phyloP scores from a whole-genome alignment of 768 basidiomycete genomes.

The Lentinula guzmanii region DNA sequence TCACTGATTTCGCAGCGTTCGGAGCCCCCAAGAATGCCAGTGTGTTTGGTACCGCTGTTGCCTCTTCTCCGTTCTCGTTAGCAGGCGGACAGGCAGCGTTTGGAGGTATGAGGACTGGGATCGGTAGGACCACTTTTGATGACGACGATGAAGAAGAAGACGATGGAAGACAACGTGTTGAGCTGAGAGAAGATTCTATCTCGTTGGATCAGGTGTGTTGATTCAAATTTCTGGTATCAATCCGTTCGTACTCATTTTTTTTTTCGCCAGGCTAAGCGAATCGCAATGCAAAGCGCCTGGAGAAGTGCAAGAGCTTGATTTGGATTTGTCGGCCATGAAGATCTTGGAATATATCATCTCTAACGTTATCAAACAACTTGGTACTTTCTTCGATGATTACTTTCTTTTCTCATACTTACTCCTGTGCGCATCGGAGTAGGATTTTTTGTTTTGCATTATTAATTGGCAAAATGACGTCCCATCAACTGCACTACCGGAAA shows the following conservation, averaged over 20 bases:
- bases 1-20: conserved; percentile 85
- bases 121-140: conserved; percentile 30
- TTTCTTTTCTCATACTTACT: not conserved
- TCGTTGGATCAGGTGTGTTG: conserved; percentile 78
- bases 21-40: conserved; percentile 68
- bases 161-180: conserved; percentile 63
- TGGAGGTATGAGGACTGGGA: conserved; percentile 58
- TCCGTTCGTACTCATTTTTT: conserved; percentile 5
- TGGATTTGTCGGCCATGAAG: conserved; percentile 8
- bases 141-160: conserved; percentile 69
- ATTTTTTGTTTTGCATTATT: not conserved
- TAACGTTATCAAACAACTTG: not conserved
- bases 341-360: not conserved
- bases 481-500: not conserved
- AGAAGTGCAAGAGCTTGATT: conserved; percentile 54
- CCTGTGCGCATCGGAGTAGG: not conserved
- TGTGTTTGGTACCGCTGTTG: conserved; percentile 81
- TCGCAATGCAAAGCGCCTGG: conserved; percentile 90
- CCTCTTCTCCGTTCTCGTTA: conserved; percentile 72
- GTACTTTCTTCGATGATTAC: not conserved
- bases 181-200: conserved; percentile 79
- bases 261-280: conserved; percentile 62
- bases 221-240: conserved; percentile 12
- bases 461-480: not conserved
- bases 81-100: conserved; percentile 82